Conservation (phyloP, 139 green algal genomes). For the Chlorella vulgaris region DNA sequence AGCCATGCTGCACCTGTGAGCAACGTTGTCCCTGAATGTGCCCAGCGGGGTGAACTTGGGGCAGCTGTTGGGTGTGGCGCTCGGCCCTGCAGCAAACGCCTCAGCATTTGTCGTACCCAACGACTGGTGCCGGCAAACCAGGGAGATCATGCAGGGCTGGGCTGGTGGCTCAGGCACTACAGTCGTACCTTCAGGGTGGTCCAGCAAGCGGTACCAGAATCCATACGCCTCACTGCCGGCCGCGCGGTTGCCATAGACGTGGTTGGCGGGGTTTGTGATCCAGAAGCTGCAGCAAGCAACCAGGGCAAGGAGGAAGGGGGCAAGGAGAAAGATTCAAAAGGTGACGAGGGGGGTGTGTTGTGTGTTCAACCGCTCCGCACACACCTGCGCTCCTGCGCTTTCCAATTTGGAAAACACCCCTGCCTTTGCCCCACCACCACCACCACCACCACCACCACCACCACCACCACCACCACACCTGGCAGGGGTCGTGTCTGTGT, state of each 20-base stretch:
- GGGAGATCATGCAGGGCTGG: too few relatives aligned
- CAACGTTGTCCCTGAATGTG: background rate
- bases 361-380: too few relatives aligned
- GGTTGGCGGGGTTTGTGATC: background rate
- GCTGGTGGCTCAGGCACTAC: too few relatives aligned
- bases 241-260: background rate
- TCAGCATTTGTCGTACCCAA: too few relatives aligned
- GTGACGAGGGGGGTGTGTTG: too few relatives aligned
- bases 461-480: background rate
- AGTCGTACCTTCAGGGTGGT: background rate
- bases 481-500: background rate
- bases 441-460: background rate
- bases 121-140: too few relatives aligned
- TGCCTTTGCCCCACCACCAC: background rate
- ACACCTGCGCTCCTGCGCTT: too few relatives aligned
- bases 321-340: too few relatives aligned
- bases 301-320: background rate
- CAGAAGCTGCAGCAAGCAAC: background rate
- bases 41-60: background rate
- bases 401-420: background rate
- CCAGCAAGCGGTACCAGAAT: conserved; percentile 4
- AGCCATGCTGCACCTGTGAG: background rate
- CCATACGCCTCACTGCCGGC: background rate
- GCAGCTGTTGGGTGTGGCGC: background rate
- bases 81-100: background rate